Evolutionary conservation across 2,329 filamentous ascomycete species (phyloP), one percentile per base, ranked within the genome.

Genomic region (Fusarium brevicatenulatum): DNA sequence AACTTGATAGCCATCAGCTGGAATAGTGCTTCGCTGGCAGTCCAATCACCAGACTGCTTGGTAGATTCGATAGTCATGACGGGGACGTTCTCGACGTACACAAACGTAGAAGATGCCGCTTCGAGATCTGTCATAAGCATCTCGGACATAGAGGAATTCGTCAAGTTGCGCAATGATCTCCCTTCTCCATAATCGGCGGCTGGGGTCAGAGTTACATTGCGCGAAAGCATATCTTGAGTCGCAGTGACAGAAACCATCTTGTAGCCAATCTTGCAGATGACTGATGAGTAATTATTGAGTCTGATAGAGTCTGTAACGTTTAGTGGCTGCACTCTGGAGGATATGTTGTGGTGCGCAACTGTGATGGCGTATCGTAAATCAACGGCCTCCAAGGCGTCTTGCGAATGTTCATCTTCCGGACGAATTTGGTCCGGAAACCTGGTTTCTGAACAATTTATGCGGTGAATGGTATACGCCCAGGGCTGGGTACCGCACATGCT

Each of bases 91-190:
- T 46, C 1, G 2, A 0, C 1, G 7, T 9, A 28, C 0, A 4
- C 3, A 13, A 46, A 1, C 9, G 43, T 9, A 0, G 43, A 28
- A 28, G 43, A 46, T 0, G 43, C 43, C 0, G 5, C 23, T 0
- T 28, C 18, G 0, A 46, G 43, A 1, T 46, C 43, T 19, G 23
- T 15, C 23, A 46, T 46, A 4, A 46, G 43, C 43, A 46, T 46
- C 9, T 28, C 43, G 11, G 43, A 9, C 0, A 46, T 11, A 0
- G 43, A 46, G 2, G 0, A 21, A 0, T 7, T 5, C 0, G 43
- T 46, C 43, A 46, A 21, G 43, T 46, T 46, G 18, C 0, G 43
- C 0, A 46, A 3, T 5, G 0, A 18, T 5, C 1, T 28, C 0
- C 43, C 43, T 28, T 46, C 8, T 13, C 23, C 43, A 3, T 46